A percentile compares a stretch with the other conserved stretches of the same genome.
Conservation (phyloP, 768 basidiomycete species). For the Naganishia antarctica region DNA sequence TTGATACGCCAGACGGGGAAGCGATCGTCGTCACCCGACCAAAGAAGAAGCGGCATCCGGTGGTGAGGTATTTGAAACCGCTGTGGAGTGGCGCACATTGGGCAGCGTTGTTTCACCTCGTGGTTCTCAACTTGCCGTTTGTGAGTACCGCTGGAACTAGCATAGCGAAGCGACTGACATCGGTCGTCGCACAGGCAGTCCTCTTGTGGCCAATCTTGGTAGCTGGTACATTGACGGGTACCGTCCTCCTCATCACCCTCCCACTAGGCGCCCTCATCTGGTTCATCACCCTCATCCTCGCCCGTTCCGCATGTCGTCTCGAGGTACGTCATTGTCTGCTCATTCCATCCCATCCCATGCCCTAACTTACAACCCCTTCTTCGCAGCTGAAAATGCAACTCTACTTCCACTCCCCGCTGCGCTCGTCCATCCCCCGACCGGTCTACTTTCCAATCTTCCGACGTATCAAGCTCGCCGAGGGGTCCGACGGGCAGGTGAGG, state of each 20-base stretch:
- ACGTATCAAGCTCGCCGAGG: slow-evolving; percentile 33
- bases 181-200: slow-evolving; percentile 42
- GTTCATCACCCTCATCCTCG: slow-evolving; percentile 46
- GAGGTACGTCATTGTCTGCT: slow-evolving; percentile 35
- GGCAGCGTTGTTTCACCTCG: slow-evolving; percentile 41
- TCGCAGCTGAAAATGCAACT: slow-evolving; percentile 46
- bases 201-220: slow-evolving; percentile 46
- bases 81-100: slow-evolving; percentile 36
- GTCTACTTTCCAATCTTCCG: slow-evolving; percentile 46
- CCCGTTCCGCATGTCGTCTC: slow-evolving; percentile 44
- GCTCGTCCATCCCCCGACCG: slow-evolving; percentile 27
- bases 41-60: slow-evolving; percentile 27
- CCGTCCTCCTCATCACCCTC: slow-evolving; percentile 45
- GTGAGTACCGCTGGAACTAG: slow-evolving; percentile 36
- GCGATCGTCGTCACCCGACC: slow-evolving; percentile 25
- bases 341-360: not conserved
- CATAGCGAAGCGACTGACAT: too few relatives aligned
- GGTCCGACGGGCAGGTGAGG: slow-evolving; percentile 26
- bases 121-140: slow-evolving; percentile 46
- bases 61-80: slow-evolving; percentile 39
- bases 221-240: slow-evolving; percentile 47
- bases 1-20: slow-evolving; percentile 22
- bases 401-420: slow-evolving; percentile 38
- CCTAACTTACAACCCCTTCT: not conserved
- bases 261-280: slow-evolving; percentile 46